Conservation (phyloP, 2,329 filamentous ascomycete genomes). For the Arthroderma uncinatum region DNA sequence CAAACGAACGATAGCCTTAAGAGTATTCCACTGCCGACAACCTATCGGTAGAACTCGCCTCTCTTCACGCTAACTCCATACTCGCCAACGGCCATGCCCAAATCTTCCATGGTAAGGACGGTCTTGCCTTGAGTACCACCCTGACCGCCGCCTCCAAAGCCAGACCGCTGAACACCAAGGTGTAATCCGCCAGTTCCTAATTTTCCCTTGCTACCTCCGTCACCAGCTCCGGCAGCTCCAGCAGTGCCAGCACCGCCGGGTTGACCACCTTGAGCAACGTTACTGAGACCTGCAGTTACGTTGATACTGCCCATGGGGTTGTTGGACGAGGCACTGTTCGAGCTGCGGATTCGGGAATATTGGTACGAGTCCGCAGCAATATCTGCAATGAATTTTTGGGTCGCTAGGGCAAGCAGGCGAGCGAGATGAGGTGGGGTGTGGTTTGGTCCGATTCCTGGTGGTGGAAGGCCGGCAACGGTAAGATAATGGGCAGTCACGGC, state of each 20-base stretch:
- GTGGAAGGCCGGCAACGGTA: conserved; percentile 85
- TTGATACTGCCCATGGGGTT: conserved; percentile 84
- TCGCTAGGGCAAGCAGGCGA: conserved; percentile 88
- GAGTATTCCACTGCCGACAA: not conserved
- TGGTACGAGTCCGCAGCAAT: conserved; percentile 96
- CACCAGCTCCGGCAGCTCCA: conserved; percentile 36
- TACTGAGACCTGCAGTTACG: conserved; percentile 45
- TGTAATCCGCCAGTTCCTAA: conserved; percentile 39
- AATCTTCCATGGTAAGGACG: conserved; percentile 94
- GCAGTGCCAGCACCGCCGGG: conserved; percentile 35
- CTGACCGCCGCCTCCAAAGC: conserved; percentile 78
- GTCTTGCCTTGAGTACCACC: conserved; percentile 74
- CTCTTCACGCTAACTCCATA: conserved; percentile 97
- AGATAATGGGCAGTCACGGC: conserved; percentile 98
- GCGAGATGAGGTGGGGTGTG: conserved; percentile 68
- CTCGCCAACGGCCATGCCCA: conserved; percentile 95
- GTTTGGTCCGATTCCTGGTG: conserved; percentile 71
- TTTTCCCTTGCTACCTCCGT: conserved; percentile 38
- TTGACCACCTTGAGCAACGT: conserved; percentile 39
- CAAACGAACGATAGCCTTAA: not conserved
- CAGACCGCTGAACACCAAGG: conserved; percentile 63
- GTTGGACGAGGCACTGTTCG: conserved; percentile 72
- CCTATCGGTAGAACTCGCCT: conserved; percentile 85
- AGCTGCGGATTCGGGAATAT: conserved; percentile 90
- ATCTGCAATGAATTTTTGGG: conserved; percentile 97